Conservation (phyloP, 2,329 filamentous ascomycete genomes). For the Aspergillus hortae region DNA sequence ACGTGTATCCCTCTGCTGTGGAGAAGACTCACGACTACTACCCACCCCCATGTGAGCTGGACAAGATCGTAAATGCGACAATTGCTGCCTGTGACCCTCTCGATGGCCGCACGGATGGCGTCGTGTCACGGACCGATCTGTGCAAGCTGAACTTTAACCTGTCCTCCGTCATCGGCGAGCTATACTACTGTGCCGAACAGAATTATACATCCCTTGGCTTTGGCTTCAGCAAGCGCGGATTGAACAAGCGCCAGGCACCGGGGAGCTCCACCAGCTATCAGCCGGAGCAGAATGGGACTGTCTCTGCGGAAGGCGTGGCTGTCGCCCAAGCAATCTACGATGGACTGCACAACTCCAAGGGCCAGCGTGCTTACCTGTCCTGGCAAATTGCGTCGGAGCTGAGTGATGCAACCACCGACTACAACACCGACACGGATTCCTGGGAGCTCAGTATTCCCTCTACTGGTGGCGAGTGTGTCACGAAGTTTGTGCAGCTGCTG, state of each 20-base stretch:
- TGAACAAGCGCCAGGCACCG: constrained; percentile 9
- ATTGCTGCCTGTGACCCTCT: constrained; percentile 54
- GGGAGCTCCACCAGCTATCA: constrained; percentile 24
- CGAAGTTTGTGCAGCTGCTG: constrained; percentile 16
- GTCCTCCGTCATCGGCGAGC: constrained; percentile 26
- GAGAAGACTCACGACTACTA: constrained; percentile 43
- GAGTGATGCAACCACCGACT: constrained; percentile 22
- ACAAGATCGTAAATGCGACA: constrained; percentile 48
- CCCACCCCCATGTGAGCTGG: constrained; percentile 35
- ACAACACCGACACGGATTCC: constrained; percentile 25
- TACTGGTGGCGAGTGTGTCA: constrained; percentile 39
- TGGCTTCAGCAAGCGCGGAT: constrained; percentile 23
- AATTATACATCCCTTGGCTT: constrained; percentile 25
- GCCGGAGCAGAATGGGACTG: constrained; percentile 30
- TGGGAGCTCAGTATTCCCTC: constrained; percentile 31
- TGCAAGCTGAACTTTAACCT: constrained; percentile 49
- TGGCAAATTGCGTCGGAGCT: constrained; percentile 28
- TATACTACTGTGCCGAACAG: constrained; percentile 42
- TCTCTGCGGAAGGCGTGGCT: constrained; percentile 25
- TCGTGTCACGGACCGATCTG: constrained; percentile 49
- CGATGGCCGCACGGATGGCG: constrained; percentile 54
- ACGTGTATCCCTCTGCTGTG: constrained; percentile 37
- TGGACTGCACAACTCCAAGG: constrained; percentile 42
- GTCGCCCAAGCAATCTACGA: constrained; percentile 36
- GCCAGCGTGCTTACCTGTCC: constrained; percentile 41